Evolutionary conservation across 2,329 filamentous ascomycete genomes (phyloP).

Genomic region (Aspergillus tubingensis): DNA sequence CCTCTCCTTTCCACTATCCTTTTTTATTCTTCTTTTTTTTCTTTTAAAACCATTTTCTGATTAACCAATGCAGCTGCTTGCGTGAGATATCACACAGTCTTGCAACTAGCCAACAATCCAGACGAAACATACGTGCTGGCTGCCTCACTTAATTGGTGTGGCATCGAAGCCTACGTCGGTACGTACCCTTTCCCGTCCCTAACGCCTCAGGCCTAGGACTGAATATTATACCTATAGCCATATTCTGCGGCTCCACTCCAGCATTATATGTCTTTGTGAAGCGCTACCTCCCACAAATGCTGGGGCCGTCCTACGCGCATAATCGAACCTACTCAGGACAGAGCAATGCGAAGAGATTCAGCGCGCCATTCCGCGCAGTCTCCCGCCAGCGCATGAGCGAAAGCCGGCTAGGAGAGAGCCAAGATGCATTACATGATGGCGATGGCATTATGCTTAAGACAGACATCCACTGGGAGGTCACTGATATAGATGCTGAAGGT

Average conservation of each 20-base stretch:
- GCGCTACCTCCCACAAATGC: constrained; percentile 2
- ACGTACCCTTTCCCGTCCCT: neutral
- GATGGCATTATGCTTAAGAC: constrained; percentile 17
- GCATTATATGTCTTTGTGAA: constrained; percentile 16
- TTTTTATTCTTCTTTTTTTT: too few relatives aligned
- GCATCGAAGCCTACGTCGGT: constrained; percentile 20
- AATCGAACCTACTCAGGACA: neutral
- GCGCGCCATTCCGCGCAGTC: neutral
- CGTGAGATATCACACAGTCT: constrained; percentile 20
- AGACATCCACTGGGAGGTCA: constrained; percentile 13
- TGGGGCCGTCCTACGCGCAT: constrained; percentile 1
- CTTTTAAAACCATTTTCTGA: neutral
- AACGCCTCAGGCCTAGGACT: neutral
- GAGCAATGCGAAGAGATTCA: neutral
- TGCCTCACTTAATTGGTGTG: constrained; percentile 23
- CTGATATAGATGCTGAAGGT: neutral
- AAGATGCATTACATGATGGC: neutral
- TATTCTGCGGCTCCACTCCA: constrained; percentile 20
- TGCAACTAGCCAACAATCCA: constrained; percentile 7
- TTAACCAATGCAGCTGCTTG: constrained; percentile 12
- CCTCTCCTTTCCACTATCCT: too few relatives aligned
- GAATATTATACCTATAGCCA: constrained; percentile 2
- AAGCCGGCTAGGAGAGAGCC: neutral
- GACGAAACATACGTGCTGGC: constrained; percentile 20
- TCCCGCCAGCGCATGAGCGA: neutral